Evolutionary conservation across 371 early-diverging fungal species (phyloP), one percentile per base, ranked within the genome.

Genomic region (Mucor saturninus): DNA sequence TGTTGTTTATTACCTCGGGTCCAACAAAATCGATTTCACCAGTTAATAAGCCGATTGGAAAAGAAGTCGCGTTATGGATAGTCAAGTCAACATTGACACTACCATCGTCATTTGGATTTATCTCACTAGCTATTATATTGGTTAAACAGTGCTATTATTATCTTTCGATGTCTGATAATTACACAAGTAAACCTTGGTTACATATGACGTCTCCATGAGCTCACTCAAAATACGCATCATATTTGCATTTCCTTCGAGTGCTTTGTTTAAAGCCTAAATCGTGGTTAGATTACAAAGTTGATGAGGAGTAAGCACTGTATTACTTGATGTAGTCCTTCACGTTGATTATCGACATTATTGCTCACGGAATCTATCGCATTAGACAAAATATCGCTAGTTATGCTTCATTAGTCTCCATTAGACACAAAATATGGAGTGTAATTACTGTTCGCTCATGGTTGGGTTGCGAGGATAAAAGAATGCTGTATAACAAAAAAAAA

Each of bases 131-230:
- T 58, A 43, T 8, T 3, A 14, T 4, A n/a, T 21, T n/a, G 4
- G 15, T 13, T 13, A 38, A 13, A 43, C 26, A 5, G 3, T 8
- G 8, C 8, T 2, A 8, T 21, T 6, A 8, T 8, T 46, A 5
- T 5, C 6, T 46, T 8, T 46, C 21, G 46, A 7, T 46, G 8
- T 5, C 15, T 43, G 13, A 56, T 29, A 2, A 39, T 32, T 60
- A 68, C 76, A 56, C 53, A 76, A 60, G 29, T 59, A 59, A 3
- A 71, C 7, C 39, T 73, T 73, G 11, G 72, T 35, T 45, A 57
- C 48, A 37, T 69, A 63, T 9, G 65, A 63, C 32, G 67, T 67
- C n/a, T 74, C 72, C 21, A 73, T 42, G 11, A 65, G 40, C 9
- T 67, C 49, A 40, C 48, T 60, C 65, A 74, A 73, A 6, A 50